A percentile compares a stretch with the other conserved stretches of the same genome.
These are phyloP conservation scores for Bocquillonia castaneifolia DNA, from an alignment of 441 rosid species.

Conservation along the genomic window DNA sequence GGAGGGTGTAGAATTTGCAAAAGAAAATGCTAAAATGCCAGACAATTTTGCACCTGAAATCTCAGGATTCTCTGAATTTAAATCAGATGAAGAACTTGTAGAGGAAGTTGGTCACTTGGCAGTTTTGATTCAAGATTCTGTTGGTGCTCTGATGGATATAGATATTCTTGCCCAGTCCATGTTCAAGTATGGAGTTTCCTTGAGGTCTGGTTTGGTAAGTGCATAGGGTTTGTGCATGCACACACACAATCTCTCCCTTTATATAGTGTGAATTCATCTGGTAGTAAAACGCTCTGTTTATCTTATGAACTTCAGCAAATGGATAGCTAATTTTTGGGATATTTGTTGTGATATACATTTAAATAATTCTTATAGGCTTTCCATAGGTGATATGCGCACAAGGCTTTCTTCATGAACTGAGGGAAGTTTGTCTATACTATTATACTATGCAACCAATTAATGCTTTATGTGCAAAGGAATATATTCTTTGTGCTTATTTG, in stretches of 20 bases:
- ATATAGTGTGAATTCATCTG: background rate
- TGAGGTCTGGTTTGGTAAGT: slow-evolving; percentile 59
- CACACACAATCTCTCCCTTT: too few species aligned
- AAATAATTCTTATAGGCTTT: background rate
- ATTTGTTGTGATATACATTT: background rate
- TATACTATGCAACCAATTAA: background rate
- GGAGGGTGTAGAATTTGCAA: slow-evolving; percentile 60
- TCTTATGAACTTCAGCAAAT: slow-evolving; percentile 9
- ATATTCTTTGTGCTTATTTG: background rate
- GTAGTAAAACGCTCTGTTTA: background rate
- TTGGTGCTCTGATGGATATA: slow-evolving; percentile 37
- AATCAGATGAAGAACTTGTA: slow-evolving; percentile 59
- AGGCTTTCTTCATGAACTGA: background rate
- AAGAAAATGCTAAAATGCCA: slow-evolving; percentile 37
- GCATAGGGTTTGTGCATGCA: slow-evolving; percentile 2
- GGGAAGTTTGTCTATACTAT: background rate
- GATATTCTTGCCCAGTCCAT: slow-evolving; percentile 35
- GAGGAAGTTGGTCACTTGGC: slow-evolving; percentile 52
- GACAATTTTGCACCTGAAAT: slow-evolving; percentile 53
- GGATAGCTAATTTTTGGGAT: background rate
- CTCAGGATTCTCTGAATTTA: slow-evolving; percentile 41
- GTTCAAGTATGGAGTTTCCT: slow-evolving; percentile 36
- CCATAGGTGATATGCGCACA: background rate
- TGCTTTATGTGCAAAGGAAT: background rate
- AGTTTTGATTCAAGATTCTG: slow-evolving; percentile 42